Evolutionary conservation across 257 asterid species (phyloP), one percentile per base, ranked within the genome.

Genomic region (Scutellaria barbata): DNA sequence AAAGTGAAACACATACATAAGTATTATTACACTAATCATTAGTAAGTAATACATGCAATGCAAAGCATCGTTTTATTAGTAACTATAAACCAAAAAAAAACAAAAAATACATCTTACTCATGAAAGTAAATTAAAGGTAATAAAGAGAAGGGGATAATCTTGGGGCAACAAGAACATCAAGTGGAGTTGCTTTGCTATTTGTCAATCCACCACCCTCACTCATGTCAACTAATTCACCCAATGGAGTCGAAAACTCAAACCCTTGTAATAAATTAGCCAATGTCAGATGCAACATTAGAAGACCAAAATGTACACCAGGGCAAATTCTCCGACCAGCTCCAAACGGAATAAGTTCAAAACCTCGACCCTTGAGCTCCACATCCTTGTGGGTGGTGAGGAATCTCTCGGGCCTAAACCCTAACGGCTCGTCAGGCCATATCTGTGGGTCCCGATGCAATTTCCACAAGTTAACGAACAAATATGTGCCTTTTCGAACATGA

Each of bases 401-500:
- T 13, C 90, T 82, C 76, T 83, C 87, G 0, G 87, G 92, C 65
- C 5, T 25, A 55, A 87, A 87, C 25, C 48, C 41, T 35, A 8
- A 68, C 74, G 1, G 87, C 85, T 6, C 48, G 5, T 87, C 76
- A 5, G 82, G 14, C 86, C 86, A 87, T 41, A 79, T 7, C 3
- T 76, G 58, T 3, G 85, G 82, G 48, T 85, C 86, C 0, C 90
- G 52, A 30, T 87, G 90, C 60, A 87, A 48, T 68, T 85, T 87
- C 83, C 83, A 63, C 10, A 81, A 30, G 10, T 87, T 87, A 0
- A 71, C 72, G 2, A 81, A 46, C 63, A 83, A 16, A 0, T 79
- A 57, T 7, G 89, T 78, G 11, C 82, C 86, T 54, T 82, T 83
- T 7, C 68, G 81, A 7, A 85, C 46, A 4, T 25, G 14, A 37